A percentile compares a stretch with the other conserved stretches of the same genome.
These are phyloP conservation scores for Trypanosoma congolense DNA, from an alignment of 208 protist genomes.

Conservation along the genomic window DNA sequence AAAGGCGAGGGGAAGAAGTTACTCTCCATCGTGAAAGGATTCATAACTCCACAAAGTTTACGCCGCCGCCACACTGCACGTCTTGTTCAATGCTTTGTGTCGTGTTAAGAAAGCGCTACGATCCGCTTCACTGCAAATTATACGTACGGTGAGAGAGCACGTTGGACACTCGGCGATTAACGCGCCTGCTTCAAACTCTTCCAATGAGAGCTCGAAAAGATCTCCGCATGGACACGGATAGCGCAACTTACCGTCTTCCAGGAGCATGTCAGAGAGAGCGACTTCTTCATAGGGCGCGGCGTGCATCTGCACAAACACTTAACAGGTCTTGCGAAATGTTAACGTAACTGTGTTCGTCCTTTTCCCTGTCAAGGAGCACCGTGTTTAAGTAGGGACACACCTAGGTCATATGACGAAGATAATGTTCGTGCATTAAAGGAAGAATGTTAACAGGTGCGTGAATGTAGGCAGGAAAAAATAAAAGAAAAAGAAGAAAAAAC, in stretches of 20 bases:
- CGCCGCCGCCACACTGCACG: constrained; percentile 13
- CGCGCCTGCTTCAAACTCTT: constrained; percentile 61
- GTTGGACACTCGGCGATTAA: constrained; percentile 86
- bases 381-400: too few species aligned
- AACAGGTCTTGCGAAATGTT: background rate
- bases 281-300: constrained; percentile 90
- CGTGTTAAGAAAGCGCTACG: constrained; percentile 33
- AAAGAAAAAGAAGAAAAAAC: too few species aligned
- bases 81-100: background rate
- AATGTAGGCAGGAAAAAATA: too few species aligned
- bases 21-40: background rate
- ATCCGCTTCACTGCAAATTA: constrained; percentile 65
- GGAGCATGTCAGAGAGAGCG: constrained; percentile 66
- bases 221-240: constrained; percentile 91
- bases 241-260: constrained; percentile 64
- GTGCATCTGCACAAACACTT: constrained; percentile 35
- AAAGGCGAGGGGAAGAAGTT: too few species aligned
- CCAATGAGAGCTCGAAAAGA: constrained; percentile 79
- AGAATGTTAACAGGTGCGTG: too few species aligned
- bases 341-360: constrained; percentile 1
- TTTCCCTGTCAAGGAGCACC: too few species aligned
- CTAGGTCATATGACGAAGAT: too few species aligned
- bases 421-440: too few species aligned
- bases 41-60: background rate
- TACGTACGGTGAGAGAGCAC: constrained; percentile 83